Evolutionary conservation across 805 yeast species (phyloP), one percentile per base, ranked within the genome.

Genomic region (Candida methanosorbosa): DNA sequence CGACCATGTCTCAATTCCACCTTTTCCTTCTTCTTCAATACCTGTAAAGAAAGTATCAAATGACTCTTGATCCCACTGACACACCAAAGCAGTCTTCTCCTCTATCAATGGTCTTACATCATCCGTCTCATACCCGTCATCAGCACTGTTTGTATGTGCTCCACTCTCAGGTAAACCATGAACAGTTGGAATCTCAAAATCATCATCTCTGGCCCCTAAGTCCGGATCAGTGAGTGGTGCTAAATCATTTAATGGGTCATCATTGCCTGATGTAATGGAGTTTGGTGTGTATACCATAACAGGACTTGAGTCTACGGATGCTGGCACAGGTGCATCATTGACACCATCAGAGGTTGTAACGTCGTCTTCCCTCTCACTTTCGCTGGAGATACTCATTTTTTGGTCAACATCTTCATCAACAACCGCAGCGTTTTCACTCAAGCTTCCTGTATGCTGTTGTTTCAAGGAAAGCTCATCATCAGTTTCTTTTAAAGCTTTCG

Each of bases 31-130:
- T 12, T 61, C 70, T 20, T 63, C 66, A 13, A 60, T 46, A 1
- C 68, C 68, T 5, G 70, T 54, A 50, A 82, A 84, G 33, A 74
- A 75, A 6, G 64, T 63, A 27, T 68, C 66, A 46, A 68, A 68
- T 1, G 58, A 50, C 2, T 59, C 66, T 3, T 58, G 49, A 21
- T 66, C 60, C 92, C 94, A 84, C 44, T 82, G 81, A 51, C 88
- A 78, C 4, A 82, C 69, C 9, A 76, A 44, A 1, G 73, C 69
- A 30, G 52, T 63, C 22, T 56, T 60, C 20, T 45, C 48, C 1
- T 37, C 39, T 13, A 69, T 42, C 19, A 64, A 37, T 13, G 50
- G 43, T 11, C 11, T 21, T 8, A 9, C 23, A 11, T 21, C 8
- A 22, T 12, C 31, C 22, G 5, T 15, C 5, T 25, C 21, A 14